phyloP scores from a whole-genome alignment of 257 asterid species.

The Ligustrum vulgare region DNA sequence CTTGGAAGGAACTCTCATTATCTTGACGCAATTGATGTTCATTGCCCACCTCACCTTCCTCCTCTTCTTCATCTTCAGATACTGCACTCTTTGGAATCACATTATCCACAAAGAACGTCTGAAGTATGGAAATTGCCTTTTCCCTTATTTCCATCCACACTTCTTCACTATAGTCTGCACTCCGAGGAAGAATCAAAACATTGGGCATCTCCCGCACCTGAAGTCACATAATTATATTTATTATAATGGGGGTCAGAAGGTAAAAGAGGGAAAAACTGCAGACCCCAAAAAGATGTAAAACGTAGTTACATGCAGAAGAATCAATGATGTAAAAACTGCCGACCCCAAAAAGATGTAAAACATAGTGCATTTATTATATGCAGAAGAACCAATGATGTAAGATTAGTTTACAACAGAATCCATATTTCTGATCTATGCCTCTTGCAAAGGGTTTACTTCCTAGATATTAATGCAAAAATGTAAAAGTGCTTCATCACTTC shows the following conservation, averaged over 20 bases:
- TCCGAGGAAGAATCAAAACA: constrained; percentile 95
- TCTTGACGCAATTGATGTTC: constrained; percentile 49
- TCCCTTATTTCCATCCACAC: constrained; percentile 99
- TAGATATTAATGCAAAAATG: background rate
- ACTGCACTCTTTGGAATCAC: constrained; percentile 70
- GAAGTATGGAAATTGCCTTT: constrained; percentile 75
- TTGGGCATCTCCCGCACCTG: constrained; percentile 99
- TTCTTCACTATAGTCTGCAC: constrained; percentile 99
- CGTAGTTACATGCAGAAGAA: background rate
- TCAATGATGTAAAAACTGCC: background rate
- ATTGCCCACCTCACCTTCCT: constrained; percentile 56
- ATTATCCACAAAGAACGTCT: constrained; percentile 75
- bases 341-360: background rate
- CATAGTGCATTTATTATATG: background rate
- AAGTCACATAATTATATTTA: constrained; percentile 24
- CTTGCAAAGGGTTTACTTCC: background rate
- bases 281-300: background rate
- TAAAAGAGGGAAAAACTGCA: background rate
- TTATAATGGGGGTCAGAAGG: background rate
- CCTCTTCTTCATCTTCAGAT: constrained; percentile 74
- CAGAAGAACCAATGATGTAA: background rate
- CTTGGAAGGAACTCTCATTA: constrained; percentile 56
- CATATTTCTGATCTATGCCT: background rate
- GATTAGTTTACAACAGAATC: background rate
- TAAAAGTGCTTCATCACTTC: background rate